A percentile compares a stretch with the other conserved stretches of the same genome.
Conservation (phyloP, 768 basidiomycete genomes). For the Leccinum obscurum region DNA sequence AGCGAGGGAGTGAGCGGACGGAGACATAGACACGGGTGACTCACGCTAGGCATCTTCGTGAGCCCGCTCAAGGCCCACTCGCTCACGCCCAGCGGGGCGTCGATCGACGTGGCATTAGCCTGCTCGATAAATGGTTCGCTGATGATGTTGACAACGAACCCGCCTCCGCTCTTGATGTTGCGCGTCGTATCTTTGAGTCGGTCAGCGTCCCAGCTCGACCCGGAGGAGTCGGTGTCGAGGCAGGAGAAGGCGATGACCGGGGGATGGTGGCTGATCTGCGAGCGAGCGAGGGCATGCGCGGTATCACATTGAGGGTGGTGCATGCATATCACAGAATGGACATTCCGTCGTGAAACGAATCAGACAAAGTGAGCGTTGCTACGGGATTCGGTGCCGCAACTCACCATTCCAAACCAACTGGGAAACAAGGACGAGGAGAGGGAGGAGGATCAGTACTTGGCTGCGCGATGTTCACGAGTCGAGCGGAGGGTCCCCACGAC, state of each 20-base stretch:
- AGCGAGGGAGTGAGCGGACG: neutral
- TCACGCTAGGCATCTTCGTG: constrained; percentile 16
- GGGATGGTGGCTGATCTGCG: constrained; percentile 24
- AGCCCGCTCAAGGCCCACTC: constrained; percentile 43
- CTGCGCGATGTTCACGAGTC: neutral
- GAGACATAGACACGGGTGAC: constrained; percentile 2
- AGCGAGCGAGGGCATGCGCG: no score
- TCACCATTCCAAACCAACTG: constrained; percentile 32
- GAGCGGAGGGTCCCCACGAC: neutral
- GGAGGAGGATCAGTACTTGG: neutral
- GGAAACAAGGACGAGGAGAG: neutral
- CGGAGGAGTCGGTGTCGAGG: constrained; percentile 7
- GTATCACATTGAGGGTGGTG: neutral
- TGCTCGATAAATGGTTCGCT: constrained; percentile 46
- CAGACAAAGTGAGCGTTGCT: no score
- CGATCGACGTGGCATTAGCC: constrained; percentile 39
- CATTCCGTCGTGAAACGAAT: no score
- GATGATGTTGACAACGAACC: constrained; percentile 40
- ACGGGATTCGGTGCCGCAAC: neutral
- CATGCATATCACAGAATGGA: neutral
- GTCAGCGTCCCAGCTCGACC: neutral
- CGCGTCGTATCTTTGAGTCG: constrained; percentile 40
- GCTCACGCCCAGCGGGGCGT: constrained; percentile 36
- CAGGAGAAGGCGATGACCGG: constrained; percentile 41
- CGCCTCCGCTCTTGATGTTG: no score